Evolutionary conservation across 1,139 yeast genomes (phyloP), one percentile per base, ranked within the genome.

Genomic region (Kazachstania sp.): DNA sequence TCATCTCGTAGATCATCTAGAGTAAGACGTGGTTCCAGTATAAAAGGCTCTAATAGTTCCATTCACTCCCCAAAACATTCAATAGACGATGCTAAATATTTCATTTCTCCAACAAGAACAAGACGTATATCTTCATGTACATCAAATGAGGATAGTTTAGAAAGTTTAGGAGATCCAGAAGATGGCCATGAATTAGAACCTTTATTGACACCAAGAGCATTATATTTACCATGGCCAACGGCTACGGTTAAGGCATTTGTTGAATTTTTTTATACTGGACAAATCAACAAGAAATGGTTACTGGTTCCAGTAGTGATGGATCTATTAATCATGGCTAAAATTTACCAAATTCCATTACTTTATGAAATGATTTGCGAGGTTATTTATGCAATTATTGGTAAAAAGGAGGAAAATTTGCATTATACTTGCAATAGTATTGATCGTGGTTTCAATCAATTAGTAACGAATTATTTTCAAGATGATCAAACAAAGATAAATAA

Each of bases 231-330:
- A 5, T 82, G 81, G 66, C 65, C 80, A 2, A 78, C 83, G 1
- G 61, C 68, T 1, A 75, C 86, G 0, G 77, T 83, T 11, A 73
- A 72, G 48, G 87, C 86, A 1, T 77, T 83, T 55, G 71, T 83
- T 39, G 92, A 84, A 57, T 84, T 79, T 61, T 70, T 84, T 51
- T 83, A 81, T 58, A 83, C 90, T 7, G 94, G 92, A 1, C 88
- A 83, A 63, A 77, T 84, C 32, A 87, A 86, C 32, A 79, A 81
- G 49, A 81, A 77, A 55, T 83, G 90, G 90, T 65, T 73, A 13
- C 65, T 83, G 34, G 70, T 76, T 2, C 90, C 90, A 0, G 80
- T 85, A 0, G 75, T 85, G 0, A 70, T 82, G 47, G 88, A 83
- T 53, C 72, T 80, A 46, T 69, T 83, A 54, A 65, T 79, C 29